These are phyloP conservation scores for Cicer bijugum DNA, from an alignment of 306 rosid species.

Conservation along the genomic window DNA sequence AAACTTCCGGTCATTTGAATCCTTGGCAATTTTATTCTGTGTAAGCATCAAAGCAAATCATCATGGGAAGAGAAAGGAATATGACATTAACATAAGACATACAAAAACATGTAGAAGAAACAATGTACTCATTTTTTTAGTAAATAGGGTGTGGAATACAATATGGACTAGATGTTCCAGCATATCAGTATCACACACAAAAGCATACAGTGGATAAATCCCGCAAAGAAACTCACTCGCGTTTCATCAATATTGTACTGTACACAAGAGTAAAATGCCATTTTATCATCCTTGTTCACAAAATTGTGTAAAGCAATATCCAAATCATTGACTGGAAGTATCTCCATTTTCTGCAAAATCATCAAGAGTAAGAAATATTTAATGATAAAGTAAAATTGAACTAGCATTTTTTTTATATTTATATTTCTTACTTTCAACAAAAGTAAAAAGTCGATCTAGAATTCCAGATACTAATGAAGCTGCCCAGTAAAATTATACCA, in stretches of 20 bases:
- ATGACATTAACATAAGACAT: constrained; percentile 7
- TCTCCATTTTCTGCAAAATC: constrained; percentile 92
- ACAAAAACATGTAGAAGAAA: constrained; percentile 40
- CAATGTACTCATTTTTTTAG: constrained; percentile 34
- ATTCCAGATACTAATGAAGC: constrained; percentile 23
- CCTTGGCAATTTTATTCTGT: constrained; percentile 80
- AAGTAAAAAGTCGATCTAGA: constrained; percentile 31
- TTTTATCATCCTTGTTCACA: constrained; percentile 91
- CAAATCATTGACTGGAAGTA: constrained; percentile 95
- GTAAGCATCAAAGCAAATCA: constrained; percentile 45
- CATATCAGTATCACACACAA: constrained; percentile 21
- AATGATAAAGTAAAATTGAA: constrained; percentile 34
- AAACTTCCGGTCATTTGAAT: constrained; percentile 64
- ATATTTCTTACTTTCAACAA: constrained; percentile 34
- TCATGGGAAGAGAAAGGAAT: constrained; percentile 33
- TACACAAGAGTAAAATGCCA: constrained; percentile 85
- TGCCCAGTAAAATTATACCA: constrained; percentile 23
- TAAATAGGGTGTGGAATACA: constrained; percentile 4
- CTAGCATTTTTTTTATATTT: neutral
- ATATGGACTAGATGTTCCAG: constrained; percentile 32
- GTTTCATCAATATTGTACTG: constrained; percentile 85
- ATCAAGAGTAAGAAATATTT: constrained; percentile 25
- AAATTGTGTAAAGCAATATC: constrained; percentile 88
- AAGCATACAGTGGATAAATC: constrained; percentile 25
- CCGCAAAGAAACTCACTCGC: constrained; percentile 63